phyloP scores from a whole-genome alignment of 1,284 basidiomycete species.

The Austroboletus rostrupii region DNA sequence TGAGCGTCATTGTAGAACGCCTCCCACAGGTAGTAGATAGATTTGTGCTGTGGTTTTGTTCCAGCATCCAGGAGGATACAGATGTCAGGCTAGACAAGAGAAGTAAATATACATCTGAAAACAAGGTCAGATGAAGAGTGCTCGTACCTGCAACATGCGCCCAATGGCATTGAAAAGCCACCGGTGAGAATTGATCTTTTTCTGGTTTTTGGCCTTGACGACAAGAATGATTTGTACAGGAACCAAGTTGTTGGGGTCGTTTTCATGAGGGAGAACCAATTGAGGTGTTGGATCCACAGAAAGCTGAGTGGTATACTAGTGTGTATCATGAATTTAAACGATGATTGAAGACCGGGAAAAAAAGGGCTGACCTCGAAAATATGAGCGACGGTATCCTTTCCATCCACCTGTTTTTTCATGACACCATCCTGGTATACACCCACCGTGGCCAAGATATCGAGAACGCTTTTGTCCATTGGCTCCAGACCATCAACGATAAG shows the following conservation, averaged over 20 bases:
- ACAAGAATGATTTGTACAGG: slow-evolving; percentile 96
- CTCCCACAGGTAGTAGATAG: slow-evolving; percentile 97
- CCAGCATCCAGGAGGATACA: slow-evolving; percentile 92
- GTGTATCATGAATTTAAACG: slow-evolving; percentile 8
- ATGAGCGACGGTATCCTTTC: slow-evolving; percentile 88
- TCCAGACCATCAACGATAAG: slow-evolving; percentile 93
- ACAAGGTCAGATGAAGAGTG: slow-evolving; percentile 6
- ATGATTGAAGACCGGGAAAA: neutral
- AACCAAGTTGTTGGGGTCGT: slow-evolving; percentile 87
- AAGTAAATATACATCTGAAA: neutral
- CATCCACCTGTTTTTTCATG: slow-evolving; percentile 94
- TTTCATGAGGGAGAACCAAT: slow-evolving; percentile 84
- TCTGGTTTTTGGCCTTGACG: slow-evolving; percentile 94
- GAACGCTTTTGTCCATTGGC: slow-evolving; percentile 91
- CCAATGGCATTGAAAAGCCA: slow-evolving; percentile 99
- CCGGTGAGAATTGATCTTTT: slow-evolving; percentile 95
- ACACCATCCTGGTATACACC: slow-evolving; percentile 92
- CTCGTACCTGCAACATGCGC: slow-evolving; percentile 63
- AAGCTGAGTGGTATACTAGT: slow-evolving; percentile 84
- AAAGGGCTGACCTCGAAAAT: slow-evolving; percentile 72
- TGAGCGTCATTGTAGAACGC: slow-evolving; percentile 77
- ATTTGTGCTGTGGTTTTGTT: slow-evolving; percentile 95
- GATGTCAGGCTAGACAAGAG: slow-evolving; percentile 67
- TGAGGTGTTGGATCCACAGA: slow-evolving; percentile 88
- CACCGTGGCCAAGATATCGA: slow-evolving; percentile 85